Evolutionary conservation across 2,329 filamentous ascomycete genomes (phyloP).

Genomic region (Penicillium concentricum): DNA sequence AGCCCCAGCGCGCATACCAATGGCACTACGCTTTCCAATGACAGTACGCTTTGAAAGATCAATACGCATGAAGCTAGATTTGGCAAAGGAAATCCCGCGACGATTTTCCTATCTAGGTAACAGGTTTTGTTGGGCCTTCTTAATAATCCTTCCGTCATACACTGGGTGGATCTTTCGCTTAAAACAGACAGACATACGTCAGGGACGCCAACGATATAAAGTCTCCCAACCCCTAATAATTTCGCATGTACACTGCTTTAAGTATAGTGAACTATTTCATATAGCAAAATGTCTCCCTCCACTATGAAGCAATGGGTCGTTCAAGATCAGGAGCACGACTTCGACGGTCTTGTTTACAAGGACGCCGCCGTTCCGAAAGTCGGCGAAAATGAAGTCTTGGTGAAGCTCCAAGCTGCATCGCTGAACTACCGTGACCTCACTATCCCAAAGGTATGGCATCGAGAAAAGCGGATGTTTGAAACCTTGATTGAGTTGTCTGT

Average conservation of each 20-base stretch:
- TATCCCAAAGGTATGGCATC: slow-evolving; percentile 43
- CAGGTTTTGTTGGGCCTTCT: not conserved
- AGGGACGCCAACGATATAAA: not conserved
- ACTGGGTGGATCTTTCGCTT: slow-evolving; percentile 1
- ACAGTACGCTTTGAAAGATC: too few species aligned
- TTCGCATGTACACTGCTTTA: not conserved
- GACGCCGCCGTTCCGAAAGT: slow-evolving; percentile 57
- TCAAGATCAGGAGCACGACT: slow-evolving; percentile 50
- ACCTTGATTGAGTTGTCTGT: too few species aligned
- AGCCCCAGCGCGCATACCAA: too few species aligned
- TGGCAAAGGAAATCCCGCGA: not conserved
- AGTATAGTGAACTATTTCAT: not conserved
- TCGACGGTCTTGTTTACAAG: slow-evolving; percentile 60
- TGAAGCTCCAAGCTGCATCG: slow-evolving; percentile 58
- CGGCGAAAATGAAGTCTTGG: slow-evolving; percentile 69
- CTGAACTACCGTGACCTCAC: slow-evolving; percentile 53
- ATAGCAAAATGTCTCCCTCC: slow-evolving; percentile 37
- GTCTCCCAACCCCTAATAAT: not conserved
- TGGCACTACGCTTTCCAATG: too few species aligned
- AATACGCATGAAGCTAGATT: not conserved
- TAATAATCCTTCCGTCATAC: slow-evolving; percentile 13
- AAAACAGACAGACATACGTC: slow-evolving; percentile 5
- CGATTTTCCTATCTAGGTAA: not conserved
- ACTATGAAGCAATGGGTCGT: slow-evolving; percentile 58
- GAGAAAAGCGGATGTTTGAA: not conserved